Base-by-base conservation (phyloP, 225 moss, liverwort and hornwort species). In the Sphagnum tenellum region DNA sequence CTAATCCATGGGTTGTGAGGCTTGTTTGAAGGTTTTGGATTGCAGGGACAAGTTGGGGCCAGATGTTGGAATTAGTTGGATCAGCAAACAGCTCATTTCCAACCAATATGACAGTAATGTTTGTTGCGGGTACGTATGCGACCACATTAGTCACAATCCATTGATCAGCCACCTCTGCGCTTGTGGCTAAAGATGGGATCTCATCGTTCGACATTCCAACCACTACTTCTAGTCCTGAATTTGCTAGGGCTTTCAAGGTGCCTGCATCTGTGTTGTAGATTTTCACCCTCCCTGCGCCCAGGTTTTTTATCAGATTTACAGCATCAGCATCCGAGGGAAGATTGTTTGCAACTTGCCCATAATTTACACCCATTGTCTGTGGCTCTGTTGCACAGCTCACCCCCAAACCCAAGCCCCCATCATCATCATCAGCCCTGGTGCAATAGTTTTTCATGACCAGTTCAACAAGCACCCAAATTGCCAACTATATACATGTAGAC, bases 251-350 rank as follows among this genome's bases (percentile, higher is more conserved):
- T 9, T 62, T 3, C 46, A 83, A 79, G 7, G 83, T 83, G 2
- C 76, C 74, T 4, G 73, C 76, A 61, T 83, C 83, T 56, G 72
- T 76, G 67, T 83, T 79, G 53, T 79, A 83, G 50, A 83, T 83
- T 13, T 79, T 59, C 1, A 80, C 83, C 2, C 79, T 77, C 2
- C 83, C 83, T 2, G 79, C 72, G 3, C 79, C 79, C 7, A 83
- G 50, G 55, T 45, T 53, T 54, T 67, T 58, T 47, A 83, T 80
- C 5, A 70, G 63, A 52, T 68, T 48, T 44, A 74, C 79, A 0
- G 79, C 76, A 1, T 59, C 66, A 7, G 57, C 69, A 3, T 71
- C 60, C 3, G 69, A 69, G 3, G 79, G 83, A 3, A 83, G 70
- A 62, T 80, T 70, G 63, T 77, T 52, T 29, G 65, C 83, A 45